phyloP scores from a whole-genome alignment of 2,329 filamentous ascomycete genomes.

The Orbilia oligospora region DNA sequence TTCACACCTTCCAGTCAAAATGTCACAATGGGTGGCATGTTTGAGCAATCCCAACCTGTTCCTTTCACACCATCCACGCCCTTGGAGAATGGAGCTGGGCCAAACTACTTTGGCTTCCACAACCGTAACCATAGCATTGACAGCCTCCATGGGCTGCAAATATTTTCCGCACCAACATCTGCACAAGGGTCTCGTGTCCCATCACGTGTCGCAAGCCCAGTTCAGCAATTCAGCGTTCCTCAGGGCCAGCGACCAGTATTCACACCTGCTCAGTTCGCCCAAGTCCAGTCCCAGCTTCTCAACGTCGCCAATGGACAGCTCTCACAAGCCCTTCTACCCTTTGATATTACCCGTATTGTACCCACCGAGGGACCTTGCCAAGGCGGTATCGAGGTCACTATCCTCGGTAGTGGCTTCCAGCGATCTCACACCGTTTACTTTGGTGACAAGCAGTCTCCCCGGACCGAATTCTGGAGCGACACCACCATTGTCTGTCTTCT shows the following conservation, averaged over 20 bases:
- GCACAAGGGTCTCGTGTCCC: constrained; percentile 82
- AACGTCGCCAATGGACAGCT: constrained; percentile 58
- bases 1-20: constrained; percentile 70
- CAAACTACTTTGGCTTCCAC: constrained; percentile 72
- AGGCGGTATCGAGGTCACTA: constrained; percentile 88
- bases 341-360: constrained; percentile 71
- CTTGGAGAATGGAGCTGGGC: constrained; percentile 76
- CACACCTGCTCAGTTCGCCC: constrained; percentile 49
- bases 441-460: constrained; percentile 78
- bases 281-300: constrained; percentile 58
- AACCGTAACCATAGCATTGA: constrained; percentile 77
- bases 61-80: constrained; percentile 64
- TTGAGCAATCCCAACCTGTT: constrained; percentile 66
- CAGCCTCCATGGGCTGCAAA: constrained; percentile 74
- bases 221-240: constrained; percentile 56
- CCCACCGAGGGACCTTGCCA: constrained; percentile 84
- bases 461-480: constrained; percentile 84
- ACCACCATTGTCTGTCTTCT: constrained; percentile 84
- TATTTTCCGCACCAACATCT: constrained; percentile 81
- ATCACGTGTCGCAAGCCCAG: constrained; percentile 49
- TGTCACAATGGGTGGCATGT: constrained; percentile 68
- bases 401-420: constrained; percentile 84
- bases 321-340: constrained; percentile 51
- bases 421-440: constrained; percentile 88
- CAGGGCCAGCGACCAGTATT: constrained; percentile 48